Evolutionary conservation across 2,329 filamentous ascomycete species (phyloP).

Genomic region (Nemania bipapillata): DNA sequence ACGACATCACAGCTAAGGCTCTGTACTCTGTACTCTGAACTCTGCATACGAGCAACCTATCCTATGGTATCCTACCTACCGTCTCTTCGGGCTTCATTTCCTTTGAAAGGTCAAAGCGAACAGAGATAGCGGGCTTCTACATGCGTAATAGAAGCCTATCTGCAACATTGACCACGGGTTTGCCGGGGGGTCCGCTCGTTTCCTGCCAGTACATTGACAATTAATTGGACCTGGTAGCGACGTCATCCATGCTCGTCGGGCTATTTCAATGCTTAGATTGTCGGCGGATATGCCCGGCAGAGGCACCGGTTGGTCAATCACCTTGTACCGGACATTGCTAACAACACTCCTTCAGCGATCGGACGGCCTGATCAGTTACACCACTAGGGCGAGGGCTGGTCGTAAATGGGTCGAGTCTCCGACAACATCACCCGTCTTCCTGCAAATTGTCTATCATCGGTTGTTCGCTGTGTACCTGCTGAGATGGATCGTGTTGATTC

Average conservation of each 20-base stretch:
- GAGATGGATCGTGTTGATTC: constrained; percentile 7
- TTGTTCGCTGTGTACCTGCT: constrained; percentile 21
- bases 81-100: constrained; percentile 16
- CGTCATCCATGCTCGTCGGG: constrained; percentile 29
- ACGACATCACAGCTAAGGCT: constrained; percentile 2
- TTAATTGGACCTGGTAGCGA: constrained; percentile 23
- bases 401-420: constrained; percentile 24
- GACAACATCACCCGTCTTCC: constrained; percentile 28
- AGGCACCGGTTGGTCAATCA: constrained; percentile 38
- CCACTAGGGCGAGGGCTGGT: constrained; percentile 17
- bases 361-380: constrained; percentile 14
- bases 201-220: constrained; percentile 23
- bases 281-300: constrained; percentile 32
- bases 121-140: constrained; percentile 3
- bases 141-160: constrained; percentile 8
- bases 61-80: not conserved
- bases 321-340: constrained; percentile 22
- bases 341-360: constrained; percentile 20
- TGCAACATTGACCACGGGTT: constrained; percentile 12
- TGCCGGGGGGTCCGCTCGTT: constrained; percentile 15
- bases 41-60: too few relatives aligned
- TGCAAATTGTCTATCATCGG: constrained; percentile 16
- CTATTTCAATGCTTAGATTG: constrained; percentile 28
- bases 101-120: constrained; percentile 22
- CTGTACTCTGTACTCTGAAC: too few relatives aligned